A percentile compares a stretch with the other conserved stretches of the same genome.
Conservation (phyloP, 495 filamentous ascomycete genomes). For the Talaromyces wortmannii region DNA sequence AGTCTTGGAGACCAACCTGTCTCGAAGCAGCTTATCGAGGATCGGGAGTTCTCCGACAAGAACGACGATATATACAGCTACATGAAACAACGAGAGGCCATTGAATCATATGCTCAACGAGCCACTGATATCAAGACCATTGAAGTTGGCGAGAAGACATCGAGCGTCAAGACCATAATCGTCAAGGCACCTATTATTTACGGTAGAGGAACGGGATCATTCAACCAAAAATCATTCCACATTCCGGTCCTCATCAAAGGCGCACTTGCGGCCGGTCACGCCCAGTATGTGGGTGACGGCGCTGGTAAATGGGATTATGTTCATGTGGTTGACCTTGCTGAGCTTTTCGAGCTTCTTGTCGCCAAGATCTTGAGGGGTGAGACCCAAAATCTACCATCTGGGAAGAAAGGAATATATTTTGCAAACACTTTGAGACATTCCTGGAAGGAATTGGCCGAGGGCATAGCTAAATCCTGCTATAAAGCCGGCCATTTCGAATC, state of each 20-base stretch:
- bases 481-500: background rate
- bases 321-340: background rate
- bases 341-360: background rate
- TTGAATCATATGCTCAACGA: background rate
- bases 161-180: background rate
- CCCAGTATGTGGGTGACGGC: background rate
- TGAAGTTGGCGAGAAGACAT: background rate
- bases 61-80: background rate
- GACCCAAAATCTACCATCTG: background rate
- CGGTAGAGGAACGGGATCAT: background rate
- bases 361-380: background rate
- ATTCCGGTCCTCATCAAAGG: background rate
- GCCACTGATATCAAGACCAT: background rate
- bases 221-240: background rate
- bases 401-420: background rate
- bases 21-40: background rate
- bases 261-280: background rate
- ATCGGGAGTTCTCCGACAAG: background rate
- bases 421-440: background rate
- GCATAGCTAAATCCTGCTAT: background rate
- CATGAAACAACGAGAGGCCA: background rate
- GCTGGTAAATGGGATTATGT: background rate
- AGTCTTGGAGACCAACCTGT: background rate
- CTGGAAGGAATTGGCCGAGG: background rate
- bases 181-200: background rate